These are phyloP conservation scores for Collybiopsis luxurians DNA, from an alignment of 768 basidiomycete genomes.

Conservation along the genomic window DNA sequence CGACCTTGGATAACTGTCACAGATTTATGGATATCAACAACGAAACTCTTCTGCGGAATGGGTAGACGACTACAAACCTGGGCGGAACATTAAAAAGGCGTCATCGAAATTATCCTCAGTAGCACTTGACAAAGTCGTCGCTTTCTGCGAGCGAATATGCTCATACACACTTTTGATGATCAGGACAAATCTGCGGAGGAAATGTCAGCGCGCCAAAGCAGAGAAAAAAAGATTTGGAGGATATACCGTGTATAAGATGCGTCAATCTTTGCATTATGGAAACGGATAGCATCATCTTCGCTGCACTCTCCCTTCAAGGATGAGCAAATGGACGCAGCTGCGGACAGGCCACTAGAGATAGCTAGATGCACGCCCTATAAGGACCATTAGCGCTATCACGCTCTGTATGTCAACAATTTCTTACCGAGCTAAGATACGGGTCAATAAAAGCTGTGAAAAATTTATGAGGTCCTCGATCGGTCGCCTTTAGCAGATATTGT, in stretches of 20 bases:
- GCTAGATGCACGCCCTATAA: slow-evolving; percentile 38
- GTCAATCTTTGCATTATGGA: slow-evolving; percentile 32
- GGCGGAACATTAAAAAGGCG: slow-evolving; percentile 42
- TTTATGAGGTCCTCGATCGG: neutral
- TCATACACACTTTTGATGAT: slow-evolving; percentile 52
- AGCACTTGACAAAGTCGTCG: slow-evolving; percentile 37
- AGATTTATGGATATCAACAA: neutral
- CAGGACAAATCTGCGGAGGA: slow-evolving; percentile 41
- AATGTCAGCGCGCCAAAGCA: neutral
- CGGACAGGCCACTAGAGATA: slow-evolving; percentile 34
- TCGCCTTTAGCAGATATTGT: neutral
- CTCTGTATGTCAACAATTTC: neutral
- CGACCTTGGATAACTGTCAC: slow-evolving; percentile 66
- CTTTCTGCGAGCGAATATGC: slow-evolving; percentile 43
- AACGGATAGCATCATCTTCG: slow-evolving; percentile 27
- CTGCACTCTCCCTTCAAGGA: slow-evolving; percentile 27
- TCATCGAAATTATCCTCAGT: slow-evolving; percentile 47
- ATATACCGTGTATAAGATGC: slow-evolving; percentile 32
- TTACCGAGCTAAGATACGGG: slow-evolving; percentile 37
- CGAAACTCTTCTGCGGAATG: neutral
- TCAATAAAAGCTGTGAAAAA: slow-evolving; percentile 42
- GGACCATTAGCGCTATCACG: no score
- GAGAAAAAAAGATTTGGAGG: neutral
- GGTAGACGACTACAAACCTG: neutral
- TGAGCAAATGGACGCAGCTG: slow-evolving; percentile 34